phyloP scores from a whole-genome alignment of 768 basidiomycete species.

The Termitomyces sp. region DNA sequence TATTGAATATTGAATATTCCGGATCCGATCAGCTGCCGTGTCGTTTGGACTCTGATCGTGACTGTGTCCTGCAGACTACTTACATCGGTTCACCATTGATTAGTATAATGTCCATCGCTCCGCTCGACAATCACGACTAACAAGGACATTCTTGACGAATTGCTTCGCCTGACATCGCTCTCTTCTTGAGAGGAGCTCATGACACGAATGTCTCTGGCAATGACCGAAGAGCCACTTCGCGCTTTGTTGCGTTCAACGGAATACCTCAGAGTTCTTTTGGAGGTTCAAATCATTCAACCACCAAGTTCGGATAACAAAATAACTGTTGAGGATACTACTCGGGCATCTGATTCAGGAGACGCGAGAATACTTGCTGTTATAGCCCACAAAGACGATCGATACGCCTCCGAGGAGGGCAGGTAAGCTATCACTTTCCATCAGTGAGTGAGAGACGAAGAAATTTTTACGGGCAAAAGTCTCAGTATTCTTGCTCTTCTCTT shows the following conservation, averaged over 20 bases:
- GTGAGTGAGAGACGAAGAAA: background rate
- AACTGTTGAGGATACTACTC: background rate
- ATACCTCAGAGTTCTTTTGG: conserved; percentile 40
- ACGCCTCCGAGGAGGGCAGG: conserved; percentile 4
- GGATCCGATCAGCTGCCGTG: background rate
- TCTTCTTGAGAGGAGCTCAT: background rate
- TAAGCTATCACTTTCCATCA: background rate
- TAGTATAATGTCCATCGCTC: background rate
- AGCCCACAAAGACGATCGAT: conserved; percentile 33
- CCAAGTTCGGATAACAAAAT: background rate
- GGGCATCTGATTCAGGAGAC: conserved; percentile 22
- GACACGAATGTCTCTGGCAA: background rate
- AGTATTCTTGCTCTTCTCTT: background rate
- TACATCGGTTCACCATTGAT: background rate
- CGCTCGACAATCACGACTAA: background rate
- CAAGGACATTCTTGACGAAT: background rate
- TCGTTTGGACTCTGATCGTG: background rate
- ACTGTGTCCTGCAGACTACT: background rate
- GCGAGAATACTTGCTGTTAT: conserved; percentile 49
- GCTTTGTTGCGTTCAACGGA: conserved; percentile 37
- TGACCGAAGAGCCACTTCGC: conserved; percentile 13
- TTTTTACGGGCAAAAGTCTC: background rate
- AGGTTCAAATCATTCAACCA: conserved; percentile 30
- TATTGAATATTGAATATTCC: too few relatives aligned
- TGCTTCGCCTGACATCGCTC: background rate